phyloP scores from a whole-genome alignment of 2,329 filamentous ascomycete genomes.

The Trichoderma simmonsii region DNA sequence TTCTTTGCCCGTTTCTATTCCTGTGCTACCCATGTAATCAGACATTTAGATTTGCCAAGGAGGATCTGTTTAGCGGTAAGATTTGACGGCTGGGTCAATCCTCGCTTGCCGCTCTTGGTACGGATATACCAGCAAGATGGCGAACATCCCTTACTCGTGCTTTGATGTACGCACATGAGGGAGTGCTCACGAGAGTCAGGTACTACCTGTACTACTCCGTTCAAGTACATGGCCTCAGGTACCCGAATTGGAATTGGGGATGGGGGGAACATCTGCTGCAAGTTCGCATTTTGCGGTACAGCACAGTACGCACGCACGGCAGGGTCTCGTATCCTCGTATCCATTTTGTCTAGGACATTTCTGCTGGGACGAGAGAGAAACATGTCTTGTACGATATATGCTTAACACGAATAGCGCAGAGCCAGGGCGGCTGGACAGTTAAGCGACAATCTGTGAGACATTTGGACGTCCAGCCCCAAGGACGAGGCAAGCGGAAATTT shows the following conservation, averaged over 20 bases:
- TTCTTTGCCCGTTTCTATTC: not conserved
- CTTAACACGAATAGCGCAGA: not conserved
- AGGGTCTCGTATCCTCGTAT: not conserved
- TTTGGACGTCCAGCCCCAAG: not conserved
- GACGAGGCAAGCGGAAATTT: slow-evolving; percentile 15
- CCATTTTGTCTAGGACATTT: not conserved
- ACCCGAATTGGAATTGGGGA: not conserved
- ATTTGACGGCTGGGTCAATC: not conserved
- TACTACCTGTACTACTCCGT: not conserved
- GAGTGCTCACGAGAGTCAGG: not conserved
- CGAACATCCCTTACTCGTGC: not conserved
- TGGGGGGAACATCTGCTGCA: not conserved
- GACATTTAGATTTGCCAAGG: slow-evolving; percentile 1
- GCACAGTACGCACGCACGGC: not conserved
- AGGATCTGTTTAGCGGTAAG: not conserved
- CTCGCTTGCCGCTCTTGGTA: not conserved
- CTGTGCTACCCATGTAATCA: slow-evolving; percentile 1
- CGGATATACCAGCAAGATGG: not conserved
- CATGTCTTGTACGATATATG: slow-evolving; percentile 12
- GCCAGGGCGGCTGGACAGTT: not conserved
- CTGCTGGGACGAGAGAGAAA: not conserved
- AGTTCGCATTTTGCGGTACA: not conserved
- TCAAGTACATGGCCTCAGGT: slow-evolving; percentile 2
- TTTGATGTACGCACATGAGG: not conserved
- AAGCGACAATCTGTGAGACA: slow-evolving; percentile 8